These are phyloP conservation scores for Sarocladiaceae sp. DNA, from an alignment of 2,329 filamentous ascomycete species.

Conservation along the genomic window DNA sequence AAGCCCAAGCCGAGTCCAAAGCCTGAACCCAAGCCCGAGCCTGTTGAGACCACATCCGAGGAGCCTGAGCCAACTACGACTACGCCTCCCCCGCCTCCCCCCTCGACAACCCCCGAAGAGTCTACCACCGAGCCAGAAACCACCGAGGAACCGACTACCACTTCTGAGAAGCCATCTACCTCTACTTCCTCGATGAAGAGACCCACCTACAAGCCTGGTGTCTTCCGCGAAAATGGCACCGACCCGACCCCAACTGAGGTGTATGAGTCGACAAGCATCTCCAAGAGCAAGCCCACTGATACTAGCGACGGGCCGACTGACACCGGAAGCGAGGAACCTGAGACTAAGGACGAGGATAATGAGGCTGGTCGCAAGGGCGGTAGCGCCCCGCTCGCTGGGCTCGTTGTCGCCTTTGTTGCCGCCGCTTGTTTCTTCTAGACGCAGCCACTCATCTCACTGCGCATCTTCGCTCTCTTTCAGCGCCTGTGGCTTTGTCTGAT, in stretches of 20 bases:
- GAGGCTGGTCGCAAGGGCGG: slow-evolving; percentile 42
- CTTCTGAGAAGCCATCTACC: slow-evolving; percentile 11
- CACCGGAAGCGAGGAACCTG: slow-evolving; percentile 14
- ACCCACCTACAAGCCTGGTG: slow-evolving; percentile 33
- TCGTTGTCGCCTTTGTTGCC: slow-evolving; percentile 50
- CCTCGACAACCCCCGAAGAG: slow-evolving; percentile 18
- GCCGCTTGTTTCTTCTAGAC: slow-evolving; percentile 41
- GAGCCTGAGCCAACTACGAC: slow-evolving; percentile 11
- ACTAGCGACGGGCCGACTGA: not conserved
- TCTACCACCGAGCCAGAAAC: slow-evolving; percentile 11
- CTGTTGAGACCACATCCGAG: slow-evolving; percentile 12
- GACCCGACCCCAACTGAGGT: slow-evolving; percentile 8
- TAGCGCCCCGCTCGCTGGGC: slow-evolving; percentile 44
- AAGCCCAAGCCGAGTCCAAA: not conserved
- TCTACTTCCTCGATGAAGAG: slow-evolving; percentile 13
- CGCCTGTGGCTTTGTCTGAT: slow-evolving; percentile 16
- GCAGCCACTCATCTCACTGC: slow-evolving; percentile 1
- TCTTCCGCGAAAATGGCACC: slow-evolving; percentile 49
- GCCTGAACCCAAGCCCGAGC: not conserved
- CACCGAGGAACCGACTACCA: slow-evolving; percentile 9
- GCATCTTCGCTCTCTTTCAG: slow-evolving; percentile 1
- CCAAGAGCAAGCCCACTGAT: slow-evolving; percentile 4
- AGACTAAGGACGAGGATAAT: slow-evolving; percentile 32
- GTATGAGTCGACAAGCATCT: slow-evolving; percentile 13
- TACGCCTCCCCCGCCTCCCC: slow-evolving; percentile 15